Conservation (phyloP, 1,284 basidiomycete species). For the Tetrapyrgos nigripes region DNA sequence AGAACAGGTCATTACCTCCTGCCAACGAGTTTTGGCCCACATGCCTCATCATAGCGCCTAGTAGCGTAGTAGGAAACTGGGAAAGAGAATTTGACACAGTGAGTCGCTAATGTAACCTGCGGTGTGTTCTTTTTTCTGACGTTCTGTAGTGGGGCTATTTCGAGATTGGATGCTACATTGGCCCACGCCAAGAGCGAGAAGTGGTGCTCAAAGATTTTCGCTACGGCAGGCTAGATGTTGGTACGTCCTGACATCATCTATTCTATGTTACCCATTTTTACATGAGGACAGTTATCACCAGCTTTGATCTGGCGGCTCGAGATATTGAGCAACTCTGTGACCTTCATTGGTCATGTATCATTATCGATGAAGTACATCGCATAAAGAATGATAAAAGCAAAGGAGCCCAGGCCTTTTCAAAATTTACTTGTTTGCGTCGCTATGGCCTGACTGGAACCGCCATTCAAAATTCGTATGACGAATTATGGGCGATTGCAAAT, state of each 20-base stretch:
- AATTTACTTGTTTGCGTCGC: slow-evolving; percentile 64
- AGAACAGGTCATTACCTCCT: slow-evolving; percentile 58
- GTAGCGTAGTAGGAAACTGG: slow-evolving; percentile 84
- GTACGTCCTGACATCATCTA: slow-evolving; percentile 46
- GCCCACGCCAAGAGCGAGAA: slow-evolving; percentile 53
- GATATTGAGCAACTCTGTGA: slow-evolving; percentile 71
- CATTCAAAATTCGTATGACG: slow-evolving; percentile 86
- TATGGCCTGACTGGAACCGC: slow-evolving; percentile 86
- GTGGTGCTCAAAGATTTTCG: slow-evolving; percentile 71
- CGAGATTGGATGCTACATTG: slow-evolving; percentile 75
- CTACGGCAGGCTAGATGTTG: slow-evolving; percentile 75
- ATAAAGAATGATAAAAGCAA: slow-evolving; percentile 77
- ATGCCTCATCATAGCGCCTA: slow-evolving; percentile 81
- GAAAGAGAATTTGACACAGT: slow-evolving; percentile 76
- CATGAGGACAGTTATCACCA: slow-evolving; percentile 63
- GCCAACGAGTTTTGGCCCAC: slow-evolving; percentile 81
- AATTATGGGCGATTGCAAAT: slow-evolving; percentile 84
- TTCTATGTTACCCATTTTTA: slow-evolving; percentile 8
- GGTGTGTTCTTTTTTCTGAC: background rate
- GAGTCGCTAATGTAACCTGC: slow-evolving; percentile 13
- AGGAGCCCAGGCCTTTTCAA: slow-evolving; percentile 67
- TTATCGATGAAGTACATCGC: slow-evolving; percentile 86
- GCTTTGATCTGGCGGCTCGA: slow-evolving; percentile 70
- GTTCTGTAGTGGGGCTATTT: slow-evolving; percentile 76
- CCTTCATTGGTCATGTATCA: slow-evolving; percentile 71